Evolutionary conservation across 257 asterid species (phyloP).

Genomic region (Eustoma russellianum): DNA sequence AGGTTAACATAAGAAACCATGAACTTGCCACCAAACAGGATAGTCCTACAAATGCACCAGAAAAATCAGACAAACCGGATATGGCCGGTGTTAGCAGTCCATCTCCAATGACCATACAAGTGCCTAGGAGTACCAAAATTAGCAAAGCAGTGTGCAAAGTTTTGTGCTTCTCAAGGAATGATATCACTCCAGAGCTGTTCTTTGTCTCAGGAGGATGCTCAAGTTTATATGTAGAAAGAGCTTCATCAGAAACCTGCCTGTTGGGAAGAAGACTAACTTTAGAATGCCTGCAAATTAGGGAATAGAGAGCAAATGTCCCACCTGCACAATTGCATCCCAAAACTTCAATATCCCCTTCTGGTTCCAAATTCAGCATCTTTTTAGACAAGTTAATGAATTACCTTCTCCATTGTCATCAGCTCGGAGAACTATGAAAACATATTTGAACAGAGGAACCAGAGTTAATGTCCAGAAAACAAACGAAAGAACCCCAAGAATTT

Average conservation of each 20-base stretch:
- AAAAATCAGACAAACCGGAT: conserved; percentile 40
- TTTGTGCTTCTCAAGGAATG: conserved; percentile 77
- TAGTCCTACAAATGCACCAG: neutral
- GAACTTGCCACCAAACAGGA: neutral
- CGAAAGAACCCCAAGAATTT: conserved; percentile 87
- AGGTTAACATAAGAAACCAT: conserved; percentile 1
- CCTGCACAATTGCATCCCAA: conserved; percentile 42
- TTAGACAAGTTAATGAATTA: conserved; percentile 1
- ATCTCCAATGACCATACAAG: conserved; percentile 99
- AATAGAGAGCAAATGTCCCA: conserved; percentile 94
- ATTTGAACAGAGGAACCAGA: conserved; percentile 80
- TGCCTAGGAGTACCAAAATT: conserved; percentile 78
- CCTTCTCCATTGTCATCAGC: conserved; percentile 99
- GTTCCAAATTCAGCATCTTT: neutral
- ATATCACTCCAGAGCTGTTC: conserved; percentile 57
- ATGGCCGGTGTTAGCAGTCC: conserved; percentile 96
- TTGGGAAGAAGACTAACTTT: conserved; percentile 93
- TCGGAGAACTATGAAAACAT: conserved; percentile 78
- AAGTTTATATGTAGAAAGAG: conserved; percentile 78
- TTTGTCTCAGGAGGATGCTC: conserved; percentile 63
- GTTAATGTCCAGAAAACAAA: conserved; percentile 95
- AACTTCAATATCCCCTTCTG: conserved; percentile 4
- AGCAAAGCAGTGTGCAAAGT: conserved; percentile 72
- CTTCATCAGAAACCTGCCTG: conserved; percentile 77
- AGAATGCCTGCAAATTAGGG: conserved; percentile 92